Evolutionary conservation across 2,329 filamentous ascomycete species (phyloP), one percentile per base, ranked within the genome.

Genomic region (Cercospora sp.): DNA sequence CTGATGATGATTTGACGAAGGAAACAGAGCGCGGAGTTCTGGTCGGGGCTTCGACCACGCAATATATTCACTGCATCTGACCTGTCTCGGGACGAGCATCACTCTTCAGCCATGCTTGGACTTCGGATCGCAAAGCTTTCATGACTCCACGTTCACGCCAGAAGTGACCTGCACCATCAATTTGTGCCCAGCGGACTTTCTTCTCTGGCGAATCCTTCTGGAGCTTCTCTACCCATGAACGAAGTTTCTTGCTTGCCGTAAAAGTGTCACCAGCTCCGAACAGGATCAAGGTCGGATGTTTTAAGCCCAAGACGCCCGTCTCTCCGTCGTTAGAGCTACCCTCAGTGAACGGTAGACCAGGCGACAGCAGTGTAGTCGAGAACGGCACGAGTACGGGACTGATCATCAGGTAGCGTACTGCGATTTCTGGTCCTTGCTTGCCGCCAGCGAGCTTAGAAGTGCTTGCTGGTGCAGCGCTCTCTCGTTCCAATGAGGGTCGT

Each of bases 231-330:
- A 83, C 82, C 94, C 94, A 97, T 0, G 83, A 80, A 10, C 86
- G 84, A 72, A 94, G 82, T 77, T 87, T 91, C 67, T 84, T 85
- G 3, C 82, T 82, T 0, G 89, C 86, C 1, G 91, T 89, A 71
- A 97, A 96, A 0, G 85, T 80, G 78, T 98, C 94, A 3, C 86
- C 83, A 61, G 90, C 87, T 1, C 94, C 94, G 75, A 89, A 97
- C 0, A 97, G 79, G 0, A 88, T 89, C 36, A 97, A 78, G 0
- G 90, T 90, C 0, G 84, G 83, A 73, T 89, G 84, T 1, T 71
- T 70, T 40, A 80, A 77, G 1, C 87, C 79, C 60, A 91, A 80
- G 74, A 90, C 88, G 1, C 73, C 71, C 20, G 65, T 18, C 48
- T 63, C 48, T 18, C 18, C 45, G 13, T 55, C 63, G 58, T 68